These are phyloP conservation scores for Aureobasidium uvarum DNA, from an alignment of 2,329 filamentous ascomycete species.

Conservation along the genomic window DNA sequence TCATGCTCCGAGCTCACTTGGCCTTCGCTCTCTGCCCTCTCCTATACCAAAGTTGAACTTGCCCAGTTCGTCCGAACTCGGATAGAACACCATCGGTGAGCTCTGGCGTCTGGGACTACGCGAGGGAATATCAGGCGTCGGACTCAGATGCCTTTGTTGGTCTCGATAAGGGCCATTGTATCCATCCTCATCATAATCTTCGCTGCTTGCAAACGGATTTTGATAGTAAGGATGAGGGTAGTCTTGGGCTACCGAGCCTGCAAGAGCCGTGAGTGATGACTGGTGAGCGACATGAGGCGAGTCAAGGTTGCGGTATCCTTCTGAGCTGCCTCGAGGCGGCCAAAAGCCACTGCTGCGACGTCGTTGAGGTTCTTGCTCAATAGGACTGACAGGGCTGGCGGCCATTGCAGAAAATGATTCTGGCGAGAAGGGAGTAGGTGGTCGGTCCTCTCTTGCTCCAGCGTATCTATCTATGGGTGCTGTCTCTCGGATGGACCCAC, in stretches of 20 bases:
- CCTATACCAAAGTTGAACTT: conserved; percentile 28
- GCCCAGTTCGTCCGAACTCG: conserved; percentile 25
- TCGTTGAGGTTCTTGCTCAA: conserved; percentile 12
- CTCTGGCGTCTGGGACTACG: conserved; percentile 25
- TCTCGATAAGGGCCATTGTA: conserved; percentile 17
- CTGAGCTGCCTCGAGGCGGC: conserved; percentile 12
- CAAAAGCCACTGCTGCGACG: conserved; percentile 13
- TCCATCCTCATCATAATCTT: conserved; percentile 22
- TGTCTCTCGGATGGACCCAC: not conserved
- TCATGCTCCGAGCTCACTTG: conserved; percentile 2
- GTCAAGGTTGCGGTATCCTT: conserved; percentile 1
- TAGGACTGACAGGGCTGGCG: conserved; percentile 9
- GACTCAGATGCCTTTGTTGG: not conserved
- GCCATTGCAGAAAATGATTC: not conserved
- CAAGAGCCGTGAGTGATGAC: conserved; percentile 3
- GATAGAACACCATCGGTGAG: conserved; percentile 26
- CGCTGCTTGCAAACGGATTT: conserved; percentile 27
- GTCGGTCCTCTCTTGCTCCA: not conserved
- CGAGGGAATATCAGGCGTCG: conserved; percentile 26
- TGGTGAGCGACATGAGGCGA: not conserved
- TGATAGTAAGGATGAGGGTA: conserved; percentile 16
- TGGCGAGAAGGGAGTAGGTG: conserved; percentile 20
- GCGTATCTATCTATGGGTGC: not conserved
- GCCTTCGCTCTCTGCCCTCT: not conserved
- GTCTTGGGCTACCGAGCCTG: conserved; percentile 10